Conservation (phyloP, 2,329 filamentous ascomycete genomes). For the Hypoxylon sp. region DNA sequence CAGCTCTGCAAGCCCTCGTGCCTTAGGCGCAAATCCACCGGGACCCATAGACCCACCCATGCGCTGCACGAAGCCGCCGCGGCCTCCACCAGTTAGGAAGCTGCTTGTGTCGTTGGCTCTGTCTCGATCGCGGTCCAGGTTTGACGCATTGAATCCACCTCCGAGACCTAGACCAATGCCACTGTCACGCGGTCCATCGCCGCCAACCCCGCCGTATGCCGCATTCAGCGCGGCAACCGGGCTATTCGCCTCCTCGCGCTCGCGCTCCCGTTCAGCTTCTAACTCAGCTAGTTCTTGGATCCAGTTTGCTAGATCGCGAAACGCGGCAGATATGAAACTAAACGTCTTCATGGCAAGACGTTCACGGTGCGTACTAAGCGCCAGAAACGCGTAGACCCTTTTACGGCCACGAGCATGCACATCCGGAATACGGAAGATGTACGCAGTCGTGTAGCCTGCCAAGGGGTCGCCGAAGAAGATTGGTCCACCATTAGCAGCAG, state of each 20-base stretch:
- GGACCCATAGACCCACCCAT: conserved; percentile 70
- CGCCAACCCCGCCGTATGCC: conserved; percentile 61
- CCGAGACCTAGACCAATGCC: conserved; percentile 51
- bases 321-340: conserved; percentile 72
- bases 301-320: conserved; percentile 75
- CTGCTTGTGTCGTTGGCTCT: conserved; percentile 64
- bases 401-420: conserved; percentile 77
- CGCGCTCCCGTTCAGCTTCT: conserved; percentile 71
- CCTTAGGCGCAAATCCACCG: conserved; percentile 69
- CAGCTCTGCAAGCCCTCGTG: conserved; percentile 75
- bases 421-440: conserved; percentile 79
- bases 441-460: conserved; percentile 78
- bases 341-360: conserved; percentile 77
- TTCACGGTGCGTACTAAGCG: conserved; percentile 76
- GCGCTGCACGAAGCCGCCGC: conserved; percentile 68
- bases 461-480: conserved; percentile 78
- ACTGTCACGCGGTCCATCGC: conserved; percentile 53
- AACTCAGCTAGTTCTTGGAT: conserved; percentile 75
- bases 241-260: conserved; percentile 58
- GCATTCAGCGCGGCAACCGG: conserved; percentile 60
- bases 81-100: conserved; percentile 69
- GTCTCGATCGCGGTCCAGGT: conserved; percentile 51
- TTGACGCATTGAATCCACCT: conserved; percentile 49
- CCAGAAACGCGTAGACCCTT: conserved; percentile 78
- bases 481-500: conserved; percentile 72